phyloP scores from a whole-genome alignment of 2,329 filamentous ascomycete genomes.

The Immersiporthe knoxdaviesiana region DNA sequence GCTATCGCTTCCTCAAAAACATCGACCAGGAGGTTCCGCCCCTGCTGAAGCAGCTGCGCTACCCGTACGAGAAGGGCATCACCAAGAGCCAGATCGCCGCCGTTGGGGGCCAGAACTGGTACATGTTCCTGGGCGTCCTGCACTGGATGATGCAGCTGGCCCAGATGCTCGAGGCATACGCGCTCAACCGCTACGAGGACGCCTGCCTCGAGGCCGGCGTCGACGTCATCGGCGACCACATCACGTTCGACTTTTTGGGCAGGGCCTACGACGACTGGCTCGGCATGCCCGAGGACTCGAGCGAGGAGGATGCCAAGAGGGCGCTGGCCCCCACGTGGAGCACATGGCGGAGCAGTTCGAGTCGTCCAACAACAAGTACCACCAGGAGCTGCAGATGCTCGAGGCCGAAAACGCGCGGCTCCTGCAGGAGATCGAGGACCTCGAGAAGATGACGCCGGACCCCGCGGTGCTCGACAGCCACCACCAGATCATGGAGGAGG shows the following conservation, averaged over 20 bases:
- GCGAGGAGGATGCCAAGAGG: constrained; percentile 79
- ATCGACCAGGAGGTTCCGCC: constrained; percentile 95
- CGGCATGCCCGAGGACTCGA: constrained; percentile 85
- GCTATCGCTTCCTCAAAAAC: constrained; percentile 88
- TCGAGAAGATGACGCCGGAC: constrained; percentile 85
- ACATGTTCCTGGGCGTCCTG: constrained; percentile 86
- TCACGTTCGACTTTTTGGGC: constrained; percentile 92
- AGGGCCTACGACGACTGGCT: constrained; percentile 93
- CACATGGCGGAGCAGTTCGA: constrained; percentile 89
- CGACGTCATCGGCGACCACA: constrained; percentile 86
- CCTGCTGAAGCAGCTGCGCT: constrained; percentile 88
- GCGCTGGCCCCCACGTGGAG: constrained; percentile 83
- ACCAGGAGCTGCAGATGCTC: constrained; percentile 80
- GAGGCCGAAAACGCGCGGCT: constrained; percentile 84
- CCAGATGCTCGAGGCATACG: constrained; percentile 88
- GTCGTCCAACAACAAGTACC: constrained; percentile 79
- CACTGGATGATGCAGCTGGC: constrained; percentile 99
- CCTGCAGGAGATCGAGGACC: constrained; percentile 82
- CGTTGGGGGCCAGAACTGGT: constrained; percentile 96
- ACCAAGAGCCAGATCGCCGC: constrained; percentile 95
- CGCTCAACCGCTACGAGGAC: constrained; percentile 79
- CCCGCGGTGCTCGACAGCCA: constrained; percentile 83
- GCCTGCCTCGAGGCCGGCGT: constrained; percentile 86
- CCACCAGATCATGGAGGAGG: constrained; percentile 92
- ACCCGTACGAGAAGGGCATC: constrained; percentile 93